Evolutionary conservation across 768 basidiomycete species (phyloP), one percentile per base, ranked within the genome.

Genomic region (Cystofilobasidium bisporidii): DNA sequence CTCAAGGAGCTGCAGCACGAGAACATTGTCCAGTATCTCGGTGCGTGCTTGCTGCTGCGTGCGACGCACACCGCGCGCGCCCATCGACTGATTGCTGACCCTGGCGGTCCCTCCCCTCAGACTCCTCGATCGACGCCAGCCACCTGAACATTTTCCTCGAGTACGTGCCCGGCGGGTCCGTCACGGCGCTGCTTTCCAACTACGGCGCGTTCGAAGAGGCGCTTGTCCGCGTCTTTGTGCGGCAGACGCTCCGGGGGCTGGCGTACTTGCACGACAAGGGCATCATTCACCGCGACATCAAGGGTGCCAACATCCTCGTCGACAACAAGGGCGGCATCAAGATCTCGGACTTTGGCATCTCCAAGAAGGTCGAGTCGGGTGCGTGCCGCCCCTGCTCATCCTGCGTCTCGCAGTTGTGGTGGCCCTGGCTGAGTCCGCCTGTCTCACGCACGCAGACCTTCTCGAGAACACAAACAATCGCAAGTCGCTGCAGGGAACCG

Each of bases 301-400:
- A 99, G 75, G 96, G 96, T 26, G 96, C 89, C 43, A 98, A 99
- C 76, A 96, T 99, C 65, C 85, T 99, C 66, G 92, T 96, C 3
- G 93, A 97, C 76, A 97, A 97, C 79, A 94, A 94, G 76, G 91
- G 92, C 22, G 91, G 92, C 14, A 87, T 96, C 79, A 97, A 97
- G 76, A 97, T 97, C 36, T 93, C 91, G 18, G 92, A 97, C 74
- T 92, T 92, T 73, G 92, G 92, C 70, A 93, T 96, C 73, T 93
- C 90, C 14, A 99, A 98, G 81, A 96, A 93, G 78, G 87, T 96
- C 26, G 91, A 96, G 74, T 90, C 89, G 76, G 91, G 91, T 94
- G 73, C 80, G 92, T 85, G 24, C 24, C 30, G 20, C 1, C 26
- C 28, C 18, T 62, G 18, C 55, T 26, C 45, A n/a, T n/a, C n/a